Evolutionary conservation across 2,329 filamentous ascomycete genomes (phyloP), one percentile per base, ranked within the genome.

Genomic region (Tricladium varicosporioides): DNA sequence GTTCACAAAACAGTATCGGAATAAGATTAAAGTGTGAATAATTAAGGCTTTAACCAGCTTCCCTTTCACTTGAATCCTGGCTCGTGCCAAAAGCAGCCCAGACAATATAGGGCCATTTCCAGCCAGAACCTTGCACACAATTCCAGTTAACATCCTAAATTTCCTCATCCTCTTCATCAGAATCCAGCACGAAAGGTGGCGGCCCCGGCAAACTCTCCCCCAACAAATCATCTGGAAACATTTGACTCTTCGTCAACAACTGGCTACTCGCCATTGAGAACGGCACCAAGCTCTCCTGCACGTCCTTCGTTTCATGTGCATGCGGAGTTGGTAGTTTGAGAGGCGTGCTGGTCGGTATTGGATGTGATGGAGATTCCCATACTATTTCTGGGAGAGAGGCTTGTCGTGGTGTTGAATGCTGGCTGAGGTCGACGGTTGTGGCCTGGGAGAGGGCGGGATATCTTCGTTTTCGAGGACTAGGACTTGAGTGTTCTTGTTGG

Each of bases 211-310:
- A 65, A 60, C 68, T 71, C 27, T 76, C 73, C 36, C 74, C 69
- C 51, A 77, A 56, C 45, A 80, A 57, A 60, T 76, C 78, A 18
- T 79, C 76, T 10, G 81, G 76, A 56, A 84, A 68, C 71, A 81
- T 75, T 68, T 83, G 80, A 59, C 80, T 82, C 62, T 74, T 76
- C 1, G 77, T 76, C 56, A 78, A 65, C 15, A 82, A 71, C 67
- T 84, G 64, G 11, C 60, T 63, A 9, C 59, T 64, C 14, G 51
- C 57, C 51, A 70, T 63, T 5, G 64, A 65, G 27, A 61, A 68
- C 11, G 65, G 65, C 5, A 64, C 51, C 11, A 63, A 50, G 2
- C 59, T 58, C 5, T 64, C 64, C 3, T 44, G 42, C 5, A 33
- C 47, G 31, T 47, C 48, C 13, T 56, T 18, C 13, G 43, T 46